Evolutionary conservation across 2,329 filamentous ascomycete genomes (phyloP).

Genomic region (Xylariaceae sp.): DNA sequence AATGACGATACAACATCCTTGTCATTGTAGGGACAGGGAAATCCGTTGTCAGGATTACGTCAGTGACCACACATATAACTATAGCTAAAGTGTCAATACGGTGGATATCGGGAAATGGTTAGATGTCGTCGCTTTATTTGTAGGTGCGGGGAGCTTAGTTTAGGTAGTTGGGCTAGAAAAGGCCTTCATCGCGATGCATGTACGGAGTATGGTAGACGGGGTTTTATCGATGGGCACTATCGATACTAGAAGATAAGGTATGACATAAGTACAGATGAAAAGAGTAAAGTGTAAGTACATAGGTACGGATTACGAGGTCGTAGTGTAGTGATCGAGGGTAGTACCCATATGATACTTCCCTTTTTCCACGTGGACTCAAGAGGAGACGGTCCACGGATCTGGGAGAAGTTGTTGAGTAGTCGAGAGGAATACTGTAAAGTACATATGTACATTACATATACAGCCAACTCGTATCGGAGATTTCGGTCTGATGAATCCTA

Average conservation of each 20-base stretch:
- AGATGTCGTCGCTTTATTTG: neutral
- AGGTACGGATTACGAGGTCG: neutral
- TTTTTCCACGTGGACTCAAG: neutral
- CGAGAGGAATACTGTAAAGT: neutral
- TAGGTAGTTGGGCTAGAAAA: too few relatives aligned
- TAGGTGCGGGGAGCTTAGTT: neutral
- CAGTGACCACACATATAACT: too few relatives aligned
- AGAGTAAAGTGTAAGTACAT: neutral
- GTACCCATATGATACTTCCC: neutral
- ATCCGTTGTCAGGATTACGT: neutral
- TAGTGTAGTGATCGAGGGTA: neutral
- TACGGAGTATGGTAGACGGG: neutral
- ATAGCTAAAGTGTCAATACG: neutral
- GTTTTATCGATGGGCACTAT: neutral
- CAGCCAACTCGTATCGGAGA: neutral
- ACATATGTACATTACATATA: neutral
- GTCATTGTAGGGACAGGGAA: neutral
- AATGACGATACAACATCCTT: neutral
- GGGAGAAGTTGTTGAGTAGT: neutral
- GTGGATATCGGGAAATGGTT: neutral
- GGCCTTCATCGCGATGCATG: too few relatives aligned
- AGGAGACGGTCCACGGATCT: too few relatives aligned
- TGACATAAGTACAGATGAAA: neutral
- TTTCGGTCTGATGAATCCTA: neutral
- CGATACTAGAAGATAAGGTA: neutral